Evolutionary conservation across 805 yeast genomes (phyloP).

Genomic region (Yarrowia keelungensis): DNA sequence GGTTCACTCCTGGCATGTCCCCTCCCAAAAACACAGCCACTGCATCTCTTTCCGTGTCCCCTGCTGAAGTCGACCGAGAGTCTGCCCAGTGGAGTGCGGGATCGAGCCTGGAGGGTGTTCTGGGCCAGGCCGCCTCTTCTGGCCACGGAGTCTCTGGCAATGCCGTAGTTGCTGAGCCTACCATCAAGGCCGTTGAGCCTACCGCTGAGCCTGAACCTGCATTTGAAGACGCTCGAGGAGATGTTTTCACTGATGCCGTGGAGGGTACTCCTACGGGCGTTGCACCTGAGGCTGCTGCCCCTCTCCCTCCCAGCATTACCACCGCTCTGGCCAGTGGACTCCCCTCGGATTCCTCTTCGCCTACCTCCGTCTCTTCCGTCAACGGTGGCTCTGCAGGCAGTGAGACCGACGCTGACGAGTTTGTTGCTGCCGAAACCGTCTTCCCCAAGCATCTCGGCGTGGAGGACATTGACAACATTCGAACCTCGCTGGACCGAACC

Average conservation of each 20-base stretch:
- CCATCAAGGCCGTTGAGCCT: too few relatives aligned
- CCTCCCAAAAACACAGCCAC: slow-evolving; percentile 37
- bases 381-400: slow-evolving; percentile 23
- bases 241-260: too few relatives aligned
- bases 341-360: neutral
- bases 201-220: neutral
- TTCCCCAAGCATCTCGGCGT: slow-evolving; percentile 49
- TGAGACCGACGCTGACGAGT: slow-evolving; percentile 40
- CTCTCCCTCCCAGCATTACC: neutral
- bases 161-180: slow-evolving; percentile 1
- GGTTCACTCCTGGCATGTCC: neutral
- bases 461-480: slow-evolving; percentile 48
- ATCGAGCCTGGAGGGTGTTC: slow-evolving; percentile 12
- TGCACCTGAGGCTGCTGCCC: neutral
- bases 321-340: neutral
- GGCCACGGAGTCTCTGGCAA: slow-evolving; percentile 10
- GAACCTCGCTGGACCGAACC: slow-evolving; percentile 49
- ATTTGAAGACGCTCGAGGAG: neutral
- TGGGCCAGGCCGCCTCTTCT: neutral
- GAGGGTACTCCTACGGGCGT: neutral
- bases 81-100: slow-evolving; percentile 24
- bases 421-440: slow-evolving; percentile 48
- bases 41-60: slow-evolving; percentile 28
- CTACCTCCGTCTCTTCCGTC: slow-evolving; percentile 15
- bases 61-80: slow-evolving; percentile 25